These are phyloP conservation scores for Marasmius sp. DNA, from an alignment of 1,284 basidiomycete species.

Conservation along the genomic window DNA sequence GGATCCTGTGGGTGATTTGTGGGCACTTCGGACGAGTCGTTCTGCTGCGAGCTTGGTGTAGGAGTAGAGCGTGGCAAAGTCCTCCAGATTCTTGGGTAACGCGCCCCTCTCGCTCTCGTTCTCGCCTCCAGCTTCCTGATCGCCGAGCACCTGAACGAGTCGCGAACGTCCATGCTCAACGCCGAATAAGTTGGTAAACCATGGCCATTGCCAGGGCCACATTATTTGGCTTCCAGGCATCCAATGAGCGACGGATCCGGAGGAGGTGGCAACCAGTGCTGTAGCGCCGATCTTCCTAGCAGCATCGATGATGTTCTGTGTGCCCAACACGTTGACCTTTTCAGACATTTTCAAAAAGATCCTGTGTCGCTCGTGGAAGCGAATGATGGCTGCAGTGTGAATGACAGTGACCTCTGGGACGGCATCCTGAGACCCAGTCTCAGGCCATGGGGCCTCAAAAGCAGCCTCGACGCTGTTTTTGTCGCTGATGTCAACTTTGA, in stretches of 20 bases:
- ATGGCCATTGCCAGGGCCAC: conserved; percentile 69
- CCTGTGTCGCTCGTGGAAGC: conserved; percentile 66
- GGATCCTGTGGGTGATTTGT: conserved; percentile 37
- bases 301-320: conserved; percentile 59
- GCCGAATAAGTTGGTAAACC: conserved; percentile 54
- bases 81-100: conserved; percentile 46
- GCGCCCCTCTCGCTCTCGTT: conserved; percentile 49
- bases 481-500: conserved; percentile 58
- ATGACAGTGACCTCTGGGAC: conserved; percentile 58
- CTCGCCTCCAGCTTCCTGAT: not conserved
- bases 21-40: conserved; percentile 51
- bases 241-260: conserved; percentile 44
- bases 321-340: conserved; percentile 63
- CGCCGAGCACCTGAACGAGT: not conserved
- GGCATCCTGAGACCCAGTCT: conserved; percentile 6
- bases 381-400: conserved; percentile 73
- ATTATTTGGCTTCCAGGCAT: conserved; percentile 58
- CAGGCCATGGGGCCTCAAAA: conserved; percentile 65
- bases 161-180: not conserved
- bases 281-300: conserved; percentile 42
- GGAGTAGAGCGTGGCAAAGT: conserved; percentile 75
- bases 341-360: conserved; percentile 52
- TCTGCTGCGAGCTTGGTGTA: conserved; percentile 58
- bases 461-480: conserved; percentile 51
- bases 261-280: conserved; percentile 62